phyloP scores from a whole-genome alignment of 2,329 filamentous ascomycete genomes.

The Chaetomiaceae sp. region DNA sequence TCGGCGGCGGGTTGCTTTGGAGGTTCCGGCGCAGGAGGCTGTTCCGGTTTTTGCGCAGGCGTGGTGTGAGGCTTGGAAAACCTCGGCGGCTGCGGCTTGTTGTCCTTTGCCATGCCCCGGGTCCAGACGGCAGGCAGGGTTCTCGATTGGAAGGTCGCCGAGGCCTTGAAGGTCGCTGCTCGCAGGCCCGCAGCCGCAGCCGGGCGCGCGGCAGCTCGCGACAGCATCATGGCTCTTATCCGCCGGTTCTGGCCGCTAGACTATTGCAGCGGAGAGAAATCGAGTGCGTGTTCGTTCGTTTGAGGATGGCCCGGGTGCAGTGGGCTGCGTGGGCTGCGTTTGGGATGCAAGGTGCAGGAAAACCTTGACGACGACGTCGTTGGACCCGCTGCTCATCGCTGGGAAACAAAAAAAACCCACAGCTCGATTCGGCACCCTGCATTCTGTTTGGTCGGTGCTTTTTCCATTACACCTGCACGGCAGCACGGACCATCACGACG shows the following conservation, averaged over 20 bases:
- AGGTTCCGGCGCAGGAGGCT: conserved; percentile 10
- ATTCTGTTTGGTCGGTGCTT: background rate
- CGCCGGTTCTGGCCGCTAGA: background rate
- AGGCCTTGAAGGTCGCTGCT: conserved; percentile 29
- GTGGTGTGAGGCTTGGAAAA: conserved; percentile 21
- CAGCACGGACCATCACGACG: conserved; percentile 1
- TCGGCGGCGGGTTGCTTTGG: conserved; percentile 4
- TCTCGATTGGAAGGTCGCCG: conserved; percentile 30
- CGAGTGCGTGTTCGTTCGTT: no score
- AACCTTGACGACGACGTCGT: background rate
- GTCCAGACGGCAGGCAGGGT: conserved; percentile 36
- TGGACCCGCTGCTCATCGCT: background rate
- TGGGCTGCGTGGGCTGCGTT: background rate
- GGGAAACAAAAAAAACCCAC: conserved; percentile 1
- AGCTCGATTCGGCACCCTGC: background rate
- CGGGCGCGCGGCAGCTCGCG: conserved; percentile 36
- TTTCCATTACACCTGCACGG: background rate
- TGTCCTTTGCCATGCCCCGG: conserved; percentile 41
- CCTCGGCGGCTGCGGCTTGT: conserved; percentile 27
- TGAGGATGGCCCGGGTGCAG: background rate
- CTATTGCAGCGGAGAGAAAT: no score
- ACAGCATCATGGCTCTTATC: conserved; percentile 33
- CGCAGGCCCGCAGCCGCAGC: conserved; percentile 26
- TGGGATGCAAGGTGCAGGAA: background rate
- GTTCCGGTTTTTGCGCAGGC: conserved; percentile 18